Evolutionary conservation across 2,329 filamentous ascomycete species (phyloP), one percentile per base, ranked within the genome.

Genomic region (Chaetomiaceae sp.): DNA sequence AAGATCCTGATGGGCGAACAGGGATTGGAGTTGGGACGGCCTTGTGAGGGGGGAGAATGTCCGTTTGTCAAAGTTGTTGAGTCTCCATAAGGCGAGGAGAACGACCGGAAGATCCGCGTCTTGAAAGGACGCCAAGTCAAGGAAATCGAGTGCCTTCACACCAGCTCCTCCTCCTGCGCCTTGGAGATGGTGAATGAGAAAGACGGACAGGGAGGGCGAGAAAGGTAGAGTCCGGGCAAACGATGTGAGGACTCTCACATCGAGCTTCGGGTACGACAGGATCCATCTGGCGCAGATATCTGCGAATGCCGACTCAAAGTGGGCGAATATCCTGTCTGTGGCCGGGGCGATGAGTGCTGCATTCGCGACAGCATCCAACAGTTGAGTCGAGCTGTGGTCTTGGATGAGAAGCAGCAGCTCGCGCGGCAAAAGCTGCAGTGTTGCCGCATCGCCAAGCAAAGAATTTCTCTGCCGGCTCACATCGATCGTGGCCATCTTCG

Each of bases 201-300:
- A 89, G 55, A 84, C 80, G 49, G 85, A 83, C 39, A 97, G 76
- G 66, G 92, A 83, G 47, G 90, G 88, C 60, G 88, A 88, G 75
- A 94, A 85, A 17, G 90, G 89, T 63, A 96, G 69, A 58, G 96
- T 78, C 64, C 88, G 81, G 56, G 88, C 87, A 72, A 96, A 88
- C 29, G 88, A 86, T 52, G 85, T 79, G 59, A 92, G 78, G 48
- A 86, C 71, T 51, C 63, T 69, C 63, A 68, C 70, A 62, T 70
- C 61, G 59, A 69, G 65, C 38, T 67, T 69, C 25, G 69, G 68
- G 25, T 73, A 63, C 66, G 73, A 68, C 64, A 77, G 75, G 40
- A 87, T 75, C 90, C 90, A 95, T 74, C 87, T 78, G 57, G 90
- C 87, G 70, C 87, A 89, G 46, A 95, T 76, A 69, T 96, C 91